A percentile compares a stretch with the other conserved stretches of the same genome.
These are phyloP conservation scores for Trichoderma simmonsii DNA, from an alignment of 2,329 filamentous ascomycete species.

Conservation along the genomic window DNA sequence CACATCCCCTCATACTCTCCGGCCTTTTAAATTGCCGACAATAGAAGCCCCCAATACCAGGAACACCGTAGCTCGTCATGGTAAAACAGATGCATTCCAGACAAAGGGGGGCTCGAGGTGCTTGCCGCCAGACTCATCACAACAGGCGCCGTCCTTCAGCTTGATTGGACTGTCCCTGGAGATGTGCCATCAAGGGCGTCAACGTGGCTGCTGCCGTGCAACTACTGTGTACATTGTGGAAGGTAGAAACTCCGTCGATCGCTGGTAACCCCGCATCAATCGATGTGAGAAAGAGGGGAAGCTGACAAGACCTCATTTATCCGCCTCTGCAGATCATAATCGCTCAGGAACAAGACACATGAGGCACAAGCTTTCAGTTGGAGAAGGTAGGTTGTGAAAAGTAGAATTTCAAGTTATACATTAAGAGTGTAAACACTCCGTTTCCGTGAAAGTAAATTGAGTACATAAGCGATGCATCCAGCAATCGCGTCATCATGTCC, in stretches of 20 bases:
- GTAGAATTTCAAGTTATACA: constrained; percentile 7
- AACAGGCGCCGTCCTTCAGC: neutral
- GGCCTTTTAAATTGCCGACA: neutral
- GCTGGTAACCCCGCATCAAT: neutral
- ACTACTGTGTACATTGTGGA: neutral
- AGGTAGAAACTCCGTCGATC: neutral
- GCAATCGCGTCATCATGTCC: constrained; percentile 20
- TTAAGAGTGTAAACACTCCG: constrained; percentile 12
- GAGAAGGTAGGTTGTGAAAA: neutral
- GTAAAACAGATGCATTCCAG: neutral
- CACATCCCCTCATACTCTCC: neutral
- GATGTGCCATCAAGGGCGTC: neutral
- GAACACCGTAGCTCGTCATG: neutral
- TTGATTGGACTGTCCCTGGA: constrained; percentile 5
- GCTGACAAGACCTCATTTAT: neutral
- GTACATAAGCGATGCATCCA: constrained; percentile 20
- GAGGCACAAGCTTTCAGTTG: neutral
- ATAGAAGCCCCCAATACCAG: neutral
- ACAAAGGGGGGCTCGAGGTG: neutral
- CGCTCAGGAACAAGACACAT: neutral
- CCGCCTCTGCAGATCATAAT: neutral
- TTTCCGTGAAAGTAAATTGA: constrained; percentile 6
- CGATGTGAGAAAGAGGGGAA: neutral
- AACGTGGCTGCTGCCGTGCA: constrained; percentile 9
- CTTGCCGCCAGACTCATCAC: neutral